phyloP scores from a whole-genome alignment of 2,329 filamentous ascomycete species.

The Beauveria varroae region DNA sequence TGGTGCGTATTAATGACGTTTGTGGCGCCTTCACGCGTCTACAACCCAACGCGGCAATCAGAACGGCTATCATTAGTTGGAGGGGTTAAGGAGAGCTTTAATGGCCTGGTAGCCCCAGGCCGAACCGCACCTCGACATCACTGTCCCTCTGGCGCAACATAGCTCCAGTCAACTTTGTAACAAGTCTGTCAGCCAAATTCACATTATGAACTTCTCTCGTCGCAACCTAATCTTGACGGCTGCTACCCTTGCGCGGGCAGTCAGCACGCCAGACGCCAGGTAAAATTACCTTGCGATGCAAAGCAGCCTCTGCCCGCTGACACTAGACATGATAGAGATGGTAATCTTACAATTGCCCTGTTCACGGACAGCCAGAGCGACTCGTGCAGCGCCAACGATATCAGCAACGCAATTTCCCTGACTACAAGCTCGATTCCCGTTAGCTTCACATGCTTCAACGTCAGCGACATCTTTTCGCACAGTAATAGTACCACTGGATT shows the following conservation, averaged over 20 bases:
- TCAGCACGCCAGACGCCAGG: neutral
- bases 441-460: conserved; percentile 17
- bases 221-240: neutral
- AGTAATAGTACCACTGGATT: conserved; percentile 14
- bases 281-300: neutral
- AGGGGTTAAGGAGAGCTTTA: too few species aligned
- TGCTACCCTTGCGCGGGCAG: neutral
- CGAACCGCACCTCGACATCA: neutral
- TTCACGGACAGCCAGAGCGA: conserved; percentile 10
- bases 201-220: neutral
- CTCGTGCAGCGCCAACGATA: conserved; percentile 14
- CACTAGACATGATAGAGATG: neutral
- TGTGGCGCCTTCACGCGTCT: neutral
- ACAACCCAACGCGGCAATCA: neutral
- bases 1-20: neutral
- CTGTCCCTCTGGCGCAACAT: too few species aligned
- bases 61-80: neutral
- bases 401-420: conserved; percentile 11
- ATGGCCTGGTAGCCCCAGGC: neutral
- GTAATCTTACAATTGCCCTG: conserved; percentile 15
- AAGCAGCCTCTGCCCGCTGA: neutral
- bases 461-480: conserved; percentile 16
- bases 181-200: too few species aligned
- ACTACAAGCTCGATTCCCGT: conserved; percentile 13
- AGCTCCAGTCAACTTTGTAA: neutral